These are phyloP conservation scores for Scedosporium boydii DNA, from an alignment of 2,329 filamentous ascomycete genomes.

Conservation along the genomic window DNA sequence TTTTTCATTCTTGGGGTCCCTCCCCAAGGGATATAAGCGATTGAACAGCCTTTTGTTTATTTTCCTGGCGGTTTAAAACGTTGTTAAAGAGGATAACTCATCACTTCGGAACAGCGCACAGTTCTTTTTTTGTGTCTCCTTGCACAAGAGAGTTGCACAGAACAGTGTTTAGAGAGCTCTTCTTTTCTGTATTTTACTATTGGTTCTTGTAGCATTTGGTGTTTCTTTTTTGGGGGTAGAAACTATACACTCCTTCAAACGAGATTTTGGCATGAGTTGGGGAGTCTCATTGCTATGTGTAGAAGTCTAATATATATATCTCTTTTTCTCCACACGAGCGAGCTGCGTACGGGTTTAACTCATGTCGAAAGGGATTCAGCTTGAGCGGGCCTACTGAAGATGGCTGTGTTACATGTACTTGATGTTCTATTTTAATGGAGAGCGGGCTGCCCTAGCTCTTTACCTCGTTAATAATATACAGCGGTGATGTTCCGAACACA, in stretches of 20 bases:
- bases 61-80: not conserved
- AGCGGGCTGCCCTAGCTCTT: not conserved
- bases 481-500: not conserved
- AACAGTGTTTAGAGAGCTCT: not conserved
- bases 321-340: no score
- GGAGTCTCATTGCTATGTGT: no score
- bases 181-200: not conserved
- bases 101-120: no score
- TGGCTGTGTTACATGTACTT: not conserved
- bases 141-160: no score
- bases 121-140: no score
- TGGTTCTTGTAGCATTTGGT: not conserved
- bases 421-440: not conserved
- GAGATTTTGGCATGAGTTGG: not conserved
- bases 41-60: not conserved
- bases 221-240: not conserved
- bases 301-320: no score
- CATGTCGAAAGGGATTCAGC: no score
- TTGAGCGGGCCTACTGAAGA: not conserved
- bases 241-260: not conserved
- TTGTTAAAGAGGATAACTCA: no score
- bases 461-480: not conserved
- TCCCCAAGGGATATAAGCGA: not conserved
- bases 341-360: no score
- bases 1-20: no score